These are phyloP conservation scores for Claviceps quebecensis DNA, from an alignment of 2,329 filamentous ascomycete species.

Conservation along the genomic window DNA sequence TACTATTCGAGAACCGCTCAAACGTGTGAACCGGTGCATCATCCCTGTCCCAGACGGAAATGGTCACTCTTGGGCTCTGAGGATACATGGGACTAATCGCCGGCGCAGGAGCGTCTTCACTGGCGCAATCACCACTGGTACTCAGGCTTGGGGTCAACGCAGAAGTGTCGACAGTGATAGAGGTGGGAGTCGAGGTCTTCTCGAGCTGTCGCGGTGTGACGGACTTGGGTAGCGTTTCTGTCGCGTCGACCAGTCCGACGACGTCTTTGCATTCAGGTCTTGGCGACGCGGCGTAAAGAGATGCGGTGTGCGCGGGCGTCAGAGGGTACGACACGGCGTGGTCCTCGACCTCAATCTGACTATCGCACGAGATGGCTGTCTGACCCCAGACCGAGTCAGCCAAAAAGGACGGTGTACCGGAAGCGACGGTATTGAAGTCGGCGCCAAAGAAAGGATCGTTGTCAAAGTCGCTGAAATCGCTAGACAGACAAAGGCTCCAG, in stretches of 20 bases:
- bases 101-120: constrained; percentile 32
- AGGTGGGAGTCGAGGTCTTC: constrained; percentile 22
- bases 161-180: constrained; percentile 15
- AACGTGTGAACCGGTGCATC: constrained; percentile 23
- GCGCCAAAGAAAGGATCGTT: constrained; percentile 38
- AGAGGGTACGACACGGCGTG: constrained; percentile 26
- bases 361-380: constrained; percentile 6
- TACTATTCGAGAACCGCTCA: constrained; percentile 27
- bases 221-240: constrained; percentile 18
- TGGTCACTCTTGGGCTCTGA: constrained; percentile 40
- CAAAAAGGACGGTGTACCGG: constrained; percentile 31
- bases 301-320: constrained; percentile 38
- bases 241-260: constrained; percentile 9
- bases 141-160: constrained; percentile 37
- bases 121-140: constrained; percentile 31
- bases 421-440: constrained; percentile 30
- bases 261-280: constrained; percentile 19
- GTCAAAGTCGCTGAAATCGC: constrained; percentile 32
- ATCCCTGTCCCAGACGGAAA: constrained; percentile 40
- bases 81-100: constrained; percentile 26
- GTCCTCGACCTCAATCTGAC: constrained; percentile 6
- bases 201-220: constrained; percentile 29
- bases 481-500: constrained; percentile 33
- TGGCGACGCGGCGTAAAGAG: constrained; percentile 31
- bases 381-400: constrained; percentile 18